Evolutionary conservation across 2,329 filamentous ascomycete species (phyloP).

Genomic region (Penicillium thymicola): DNA sequence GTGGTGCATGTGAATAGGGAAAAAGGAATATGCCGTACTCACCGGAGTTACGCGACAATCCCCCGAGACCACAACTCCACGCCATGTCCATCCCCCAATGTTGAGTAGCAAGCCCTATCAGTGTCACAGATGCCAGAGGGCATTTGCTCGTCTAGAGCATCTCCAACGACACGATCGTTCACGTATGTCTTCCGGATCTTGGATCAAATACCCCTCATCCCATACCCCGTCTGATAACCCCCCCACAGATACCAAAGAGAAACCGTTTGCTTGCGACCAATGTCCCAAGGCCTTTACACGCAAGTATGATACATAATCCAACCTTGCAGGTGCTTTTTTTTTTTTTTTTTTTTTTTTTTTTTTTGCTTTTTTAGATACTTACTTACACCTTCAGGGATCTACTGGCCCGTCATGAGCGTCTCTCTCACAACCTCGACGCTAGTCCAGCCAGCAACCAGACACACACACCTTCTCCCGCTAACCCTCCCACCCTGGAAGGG

Average conservation of each 20-base stretch:
- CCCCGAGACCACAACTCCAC: neutral
- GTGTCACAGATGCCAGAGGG: slow-evolving; percentile 30
- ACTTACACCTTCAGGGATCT: slow-evolving; percentile 28
- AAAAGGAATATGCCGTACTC: neutral
- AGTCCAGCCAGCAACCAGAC: slow-evolving; percentile 12
- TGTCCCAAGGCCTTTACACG: slow-evolving; percentile 37
- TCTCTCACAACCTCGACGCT: slow-evolving; percentile 23
- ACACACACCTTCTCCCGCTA: slow-evolving; percentile 18
- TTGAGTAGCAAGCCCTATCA: slow-evolving; percentile 26
- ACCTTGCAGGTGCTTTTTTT: too few species aligned
- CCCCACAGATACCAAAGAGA: slow-evolving; percentile 34
- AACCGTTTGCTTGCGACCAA: slow-evolving; percentile 30
- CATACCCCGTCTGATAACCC: slow-evolving; percentile 10
- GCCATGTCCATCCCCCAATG: neutral
- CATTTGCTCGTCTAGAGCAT: slow-evolving; percentile 36
- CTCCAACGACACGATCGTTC: slow-evolving; percentile 37
- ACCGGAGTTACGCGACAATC: neutral
- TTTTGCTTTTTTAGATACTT: neutral
- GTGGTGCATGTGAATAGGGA: neutral
- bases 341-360: too few species aligned
- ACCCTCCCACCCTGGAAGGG: slow-evolving; percentile 23
- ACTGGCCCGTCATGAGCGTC: slow-evolving; percentile 31
- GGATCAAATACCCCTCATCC: neutral
- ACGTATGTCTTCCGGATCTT: slow-evolving; percentile 20
- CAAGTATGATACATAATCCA: slow-evolving; percentile 22